Conservation (phyloP, 495 filamentous ascomycete species). For the Penicillium simplicissimum region DNA sequence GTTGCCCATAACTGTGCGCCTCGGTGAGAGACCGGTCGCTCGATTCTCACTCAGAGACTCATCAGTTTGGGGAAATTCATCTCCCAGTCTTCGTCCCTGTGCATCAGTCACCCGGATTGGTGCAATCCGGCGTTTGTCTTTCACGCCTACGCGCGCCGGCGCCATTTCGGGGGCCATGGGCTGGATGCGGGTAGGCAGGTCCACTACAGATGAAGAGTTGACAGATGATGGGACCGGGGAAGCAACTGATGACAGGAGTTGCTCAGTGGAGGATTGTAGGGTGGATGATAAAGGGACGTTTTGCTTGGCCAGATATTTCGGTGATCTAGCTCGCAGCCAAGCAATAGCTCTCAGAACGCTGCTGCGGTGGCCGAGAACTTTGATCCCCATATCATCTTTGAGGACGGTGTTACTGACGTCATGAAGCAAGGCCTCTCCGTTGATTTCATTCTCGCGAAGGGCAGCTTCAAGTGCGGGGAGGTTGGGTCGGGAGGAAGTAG, state of each 20-base stretch:
- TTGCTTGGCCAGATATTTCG: constrained; percentile 32
- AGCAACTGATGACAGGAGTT: background rate
- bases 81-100: background rate
- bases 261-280: background rate
- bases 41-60: background rate
- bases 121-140: constrained; percentile 2
- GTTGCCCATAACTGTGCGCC: background rate
- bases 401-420: constrained; percentile 46
- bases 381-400: constrained; percentile 53
- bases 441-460: constrained; percentile 60
- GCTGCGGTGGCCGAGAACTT: constrained; percentile 44
- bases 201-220: background rate
- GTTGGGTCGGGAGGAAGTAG: constrained; percentile 49
- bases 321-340: constrained; percentile 44
- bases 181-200: background rate
- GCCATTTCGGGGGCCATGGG: background rate
- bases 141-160: background rate
- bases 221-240: background rate
- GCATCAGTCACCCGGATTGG: background rate
- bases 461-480: constrained; percentile 47
- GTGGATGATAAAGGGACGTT: background rate
- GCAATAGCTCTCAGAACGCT: constrained; percentile 48
- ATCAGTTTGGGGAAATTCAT: background rate
- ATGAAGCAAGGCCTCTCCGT: constrained; percentile 61
- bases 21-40: background rate